Base-by-base conservation (phyloP, 768 basidiomycete species). In the Naganishia antarctica region DNA sequence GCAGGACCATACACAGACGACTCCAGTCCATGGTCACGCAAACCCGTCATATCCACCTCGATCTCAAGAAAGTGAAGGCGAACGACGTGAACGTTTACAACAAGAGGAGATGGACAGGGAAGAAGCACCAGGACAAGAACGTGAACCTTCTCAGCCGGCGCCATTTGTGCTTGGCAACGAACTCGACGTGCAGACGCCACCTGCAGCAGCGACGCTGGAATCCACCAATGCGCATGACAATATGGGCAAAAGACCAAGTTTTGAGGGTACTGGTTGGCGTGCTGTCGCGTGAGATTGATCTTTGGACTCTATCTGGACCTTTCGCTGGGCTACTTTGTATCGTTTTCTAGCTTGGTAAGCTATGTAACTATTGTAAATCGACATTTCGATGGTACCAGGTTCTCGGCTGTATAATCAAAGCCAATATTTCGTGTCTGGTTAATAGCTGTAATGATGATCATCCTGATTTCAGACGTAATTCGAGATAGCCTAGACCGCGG, bases 131-230 rank as follows among this genome's bases (percentile, higher is more conserved):
- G 15, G 6, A 18, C 47, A 49, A 11, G 25, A 25, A n/a, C 53
- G 40, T 15, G 12, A 40, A 23, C 11, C 32, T 6, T 57, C n/a
- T 25, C 53, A 57, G 4, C 34, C 63, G 8, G 59, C 67, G 25
- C 41, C 43, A 28, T 68, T 68, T 32, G 67, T 68, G 9, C 50
- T 68, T 16, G 67, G 67, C 11, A 50, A 68, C n/a, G 59, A 64
- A 25, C 34, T 63, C 34, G 61, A 62, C 21, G 48, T 62, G 28
- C 25, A 47, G 0, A 37, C 34, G 37, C 64, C 32, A 25, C 57
- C 63, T 1, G 53, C 53, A 18, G n/a, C 53, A 41, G 21, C 28
- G 9, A 51, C 29, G 31, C 50, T n/a, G 28, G 31, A n/a, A 13
- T 21, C 53, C 23, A 23, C 15, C 12, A 3, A 40, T 26, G 53